A percentile compares a stretch with the other conserved stretches of the same genome.
Evolutionary conservation across 1,284 basidiomycete genomes (phyloP).

Genomic region (Ceratobasidium sp.): DNA sequence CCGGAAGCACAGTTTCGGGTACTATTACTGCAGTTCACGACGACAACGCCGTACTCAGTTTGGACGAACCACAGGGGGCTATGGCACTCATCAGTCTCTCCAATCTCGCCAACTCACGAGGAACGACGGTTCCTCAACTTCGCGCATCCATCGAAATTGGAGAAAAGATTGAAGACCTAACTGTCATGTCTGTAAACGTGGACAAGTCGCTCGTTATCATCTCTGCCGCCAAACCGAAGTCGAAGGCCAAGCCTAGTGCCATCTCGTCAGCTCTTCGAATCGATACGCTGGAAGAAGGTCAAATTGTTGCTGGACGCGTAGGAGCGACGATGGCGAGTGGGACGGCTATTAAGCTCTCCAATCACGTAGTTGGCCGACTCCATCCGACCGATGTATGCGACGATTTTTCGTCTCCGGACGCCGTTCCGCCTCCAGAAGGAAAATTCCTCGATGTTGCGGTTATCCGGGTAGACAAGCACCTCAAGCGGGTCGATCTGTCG

Average conservation of each 20-base stretch:
- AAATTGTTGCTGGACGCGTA: constrained; percentile 79
- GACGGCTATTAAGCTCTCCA: constrained; percentile 77
- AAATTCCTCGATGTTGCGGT: constrained; percentile 76
- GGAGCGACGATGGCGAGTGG: constrained; percentile 71
- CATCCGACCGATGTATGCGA: constrained; percentile 86
- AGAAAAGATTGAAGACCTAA: constrained; percentile 78
- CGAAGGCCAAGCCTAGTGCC: constrained; percentile 36
- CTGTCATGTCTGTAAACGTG: constrained; percentile 89
- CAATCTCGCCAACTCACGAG: constrained; percentile 86
- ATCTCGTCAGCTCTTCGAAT: constrained; percentile 5
- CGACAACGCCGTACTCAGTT: constrained; percentile 79
- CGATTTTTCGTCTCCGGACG: constrained; percentile 67
- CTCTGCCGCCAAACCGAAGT: constrained; percentile 61
- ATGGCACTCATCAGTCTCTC: constrained; percentile 87
- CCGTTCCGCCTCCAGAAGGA: constrained; percentile 68
- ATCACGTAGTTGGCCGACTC: constrained; percentile 75
- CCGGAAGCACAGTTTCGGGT: constrained; percentile 80
- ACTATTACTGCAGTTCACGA: constrained; percentile 82
- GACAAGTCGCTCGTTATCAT: constrained; percentile 91
- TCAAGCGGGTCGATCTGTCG: constrained; percentile 79
- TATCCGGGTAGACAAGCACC: constrained; percentile 70
- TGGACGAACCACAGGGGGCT: constrained; percentile 71
- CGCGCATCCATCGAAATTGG: constrained; percentile 73
- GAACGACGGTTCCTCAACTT: constrained; percentile 74
- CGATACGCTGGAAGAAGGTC: constrained; percentile 67